Evolutionary conservation across 495 filamentous ascomycete genomes (phyloP).

Genomic region (Echria macrotheca): DNA sequence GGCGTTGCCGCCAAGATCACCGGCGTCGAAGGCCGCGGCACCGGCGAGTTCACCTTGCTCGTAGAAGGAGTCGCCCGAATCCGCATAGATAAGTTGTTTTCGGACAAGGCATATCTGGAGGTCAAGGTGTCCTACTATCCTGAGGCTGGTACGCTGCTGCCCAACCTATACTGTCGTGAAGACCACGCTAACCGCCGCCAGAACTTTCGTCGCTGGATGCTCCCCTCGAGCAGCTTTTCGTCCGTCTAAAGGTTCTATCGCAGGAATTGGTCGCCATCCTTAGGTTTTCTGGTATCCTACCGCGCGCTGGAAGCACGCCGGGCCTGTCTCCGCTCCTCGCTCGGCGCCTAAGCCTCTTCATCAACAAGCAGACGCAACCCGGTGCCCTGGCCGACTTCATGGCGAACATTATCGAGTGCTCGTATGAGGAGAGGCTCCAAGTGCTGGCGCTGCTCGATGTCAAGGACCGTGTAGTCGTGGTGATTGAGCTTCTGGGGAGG

Average conservation of each 20-base stretch:
- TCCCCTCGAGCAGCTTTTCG: constrained; percentile 62
- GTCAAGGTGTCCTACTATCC: constrained; percentile 57
- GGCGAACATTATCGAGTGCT: constrained; percentile 79
- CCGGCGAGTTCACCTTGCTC: constrained; percentile 72
- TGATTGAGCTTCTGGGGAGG: constrained; percentile 72
- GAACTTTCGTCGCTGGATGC: constrained; percentile 41
- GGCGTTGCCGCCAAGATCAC: constrained; percentile 78
- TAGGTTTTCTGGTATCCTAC: constrained; percentile 68
- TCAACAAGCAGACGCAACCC: constrained; percentile 76
- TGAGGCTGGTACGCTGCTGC: constrained; percentile 39
- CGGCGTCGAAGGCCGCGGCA: constrained; percentile 72
- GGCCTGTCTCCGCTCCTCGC: constrained; percentile 77
- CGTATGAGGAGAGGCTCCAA: constrained; percentile 82
- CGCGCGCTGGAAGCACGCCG: constrained; percentile 49
- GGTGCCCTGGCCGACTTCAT: constrained; percentile 94
- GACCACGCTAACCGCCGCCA: neutral
- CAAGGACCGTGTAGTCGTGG: constrained; percentile 68
- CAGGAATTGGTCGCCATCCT: constrained; percentile 76
- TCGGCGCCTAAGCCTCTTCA: constrained; percentile 77
- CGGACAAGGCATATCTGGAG: constrained; percentile 82
- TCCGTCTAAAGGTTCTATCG: constrained; percentile 73
- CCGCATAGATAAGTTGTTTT: constrained; percentile 63
- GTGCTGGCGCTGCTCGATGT: constrained; percentile 72
- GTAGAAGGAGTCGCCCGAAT: constrained; percentile 83
- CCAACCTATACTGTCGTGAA: too few species aligned